Evolutionary conservation across 176 grass and related monocot genomes (phyloP), one percentile per base, ranked within the genome.

Genomic region (Melocanna baccifera): DNA sequence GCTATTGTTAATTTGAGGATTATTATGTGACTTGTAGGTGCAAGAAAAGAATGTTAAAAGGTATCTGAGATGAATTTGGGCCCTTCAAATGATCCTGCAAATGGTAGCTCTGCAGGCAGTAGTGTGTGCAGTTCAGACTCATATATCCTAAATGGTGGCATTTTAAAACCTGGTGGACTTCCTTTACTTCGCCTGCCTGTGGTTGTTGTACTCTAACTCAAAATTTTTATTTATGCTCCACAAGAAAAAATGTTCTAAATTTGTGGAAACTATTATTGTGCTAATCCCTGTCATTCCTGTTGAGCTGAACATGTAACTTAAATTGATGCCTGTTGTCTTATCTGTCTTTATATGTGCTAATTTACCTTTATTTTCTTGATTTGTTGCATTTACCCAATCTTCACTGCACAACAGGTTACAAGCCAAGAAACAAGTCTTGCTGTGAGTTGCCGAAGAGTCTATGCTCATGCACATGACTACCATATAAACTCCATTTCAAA

Each of bases 1-100:
- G 34, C 34, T 76, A 81, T 64, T 85, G 20, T 69, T 87, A 45
- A 46, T 62, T 41, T 84, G 51, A 71, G 46, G 25, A 71, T 77
- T 83, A 47, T 45, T 83, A 30, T 48, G 16, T 61, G 42, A 80
- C 73, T 20, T 87, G 45, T 84, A 99, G 97, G 97, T 96, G 67
- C 97, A 96, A 92, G 97, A 99, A 88, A 99, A 96, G 84, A 99
- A 99, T 84, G 78, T 99, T 30, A 99, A 99, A 96, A 92, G 78
- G 80, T 99, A 52, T 87, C 84, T 29, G 90, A 94, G 84, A 92
- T 91, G 90, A 99, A 96, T 92, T 76, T 94, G 75, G 71, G 82
- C 69, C 67, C 59, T 92, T 86, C 86, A 92, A 80, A 87, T 81
- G 77, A 75, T 81, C 67, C 22, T 82, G 79, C 77, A 84, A 96